Evolutionary conservation across 768 basidiomycete genomes (phyloP), one percentile per base, ranked within the genome.

Genomic region (Hemileccinum impolitum): DNA sequence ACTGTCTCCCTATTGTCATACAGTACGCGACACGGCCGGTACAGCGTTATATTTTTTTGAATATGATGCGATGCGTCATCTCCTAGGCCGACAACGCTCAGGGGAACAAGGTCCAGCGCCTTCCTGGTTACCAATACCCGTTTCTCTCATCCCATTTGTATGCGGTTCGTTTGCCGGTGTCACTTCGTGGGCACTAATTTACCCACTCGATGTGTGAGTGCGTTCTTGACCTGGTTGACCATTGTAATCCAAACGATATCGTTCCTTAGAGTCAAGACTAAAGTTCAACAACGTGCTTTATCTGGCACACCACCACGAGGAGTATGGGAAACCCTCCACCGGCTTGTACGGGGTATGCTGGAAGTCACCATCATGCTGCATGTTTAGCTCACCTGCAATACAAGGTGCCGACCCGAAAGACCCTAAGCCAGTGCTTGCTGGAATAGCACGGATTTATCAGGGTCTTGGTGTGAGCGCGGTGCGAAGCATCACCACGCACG

Each of bases 381-480:
- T 43, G 5, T 37, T 19, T 21, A 43, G 25, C 47, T 60, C 45
- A 47, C 17, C 21, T 41, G 7, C 18, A 41, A 30, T 35, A 15
- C 37, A 49, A 91, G 89, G 93, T 37, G 81, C 91, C 17, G 89
- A 95, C 65, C 84, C 87, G 9, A 73, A 75, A 48, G 75, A 82
- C 50, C 92, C 93, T 18, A 87, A 86, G 66, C 79, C 87, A 6
- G 70, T 94, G 10, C 66, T 89, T 6, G 77, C 75, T 38, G 96
- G 96, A 21, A 70, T 96, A 39, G 75, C 84, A 30, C 77, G 93
- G 32, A 82, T 98, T 55, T 99, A 99, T 67, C 85, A 88, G 52
- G 96, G 95, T 46, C 80, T 97, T 43, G 92, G 94, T 47, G 90
- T 99, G 55, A 95, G 92, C 53, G 94, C 94, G 35, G 67, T 90